A percentile compares a stretch with the other conserved stretches of the same genome.
phyloP scores from a whole-genome alignment of 768 basidiomycete species.

The Porphyrellus cyaneotinctus region DNA sequence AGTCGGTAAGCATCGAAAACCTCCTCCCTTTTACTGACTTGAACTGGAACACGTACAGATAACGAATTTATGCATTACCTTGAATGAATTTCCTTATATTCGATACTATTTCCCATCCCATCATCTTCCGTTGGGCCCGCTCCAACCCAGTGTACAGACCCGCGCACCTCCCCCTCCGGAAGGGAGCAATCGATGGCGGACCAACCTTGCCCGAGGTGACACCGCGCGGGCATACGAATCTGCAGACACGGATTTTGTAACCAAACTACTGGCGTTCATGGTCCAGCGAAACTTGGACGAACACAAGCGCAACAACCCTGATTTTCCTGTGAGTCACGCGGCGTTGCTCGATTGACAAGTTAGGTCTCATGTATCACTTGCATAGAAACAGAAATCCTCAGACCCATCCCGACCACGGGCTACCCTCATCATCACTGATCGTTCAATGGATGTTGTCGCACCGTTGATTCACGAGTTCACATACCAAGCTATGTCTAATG shows the following conservation, averaged over 20 bases:
- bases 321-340: slow-evolving; percentile 69
- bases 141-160: slow-evolving; percentile 63
- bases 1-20: slow-evolving; percentile 44
- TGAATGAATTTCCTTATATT: slow-evolving; percentile 90
- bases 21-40: neutral
- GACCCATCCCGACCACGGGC: slow-evolving; percentile 65
- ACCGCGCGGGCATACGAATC: slow-evolving; percentile 65
- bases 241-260: slow-evolving; percentile 70
- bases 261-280: slow-evolving; percentile 80
- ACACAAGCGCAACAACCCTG: slow-evolving; percentile 77
- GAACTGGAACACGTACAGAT: slow-evolving; percentile 47
- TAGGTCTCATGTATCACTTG: neutral
- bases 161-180: slow-evolving; percentile 66
- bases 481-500: slow-evolving; percentile 98
- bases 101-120: slow-evolving; percentile 87
- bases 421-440: slow-evolving; percentile 88
- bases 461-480: slow-evolving; percentile 97
- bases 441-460: slow-evolving; percentile 90
- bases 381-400: slow-evolving; percentile 41
- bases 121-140: slow-evolving; percentile 79
- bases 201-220: slow-evolving; percentile 71
- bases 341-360: neutral
- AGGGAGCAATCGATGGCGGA: slow-evolving; percentile 68
- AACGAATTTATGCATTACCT: slow-evolving; percentile 80
- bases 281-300: slow-evolving; percentile 84